phyloP scores from a whole-genome alignment of 2,329 filamentous ascomycete genomes.

The Clathrospora elynae region DNA sequence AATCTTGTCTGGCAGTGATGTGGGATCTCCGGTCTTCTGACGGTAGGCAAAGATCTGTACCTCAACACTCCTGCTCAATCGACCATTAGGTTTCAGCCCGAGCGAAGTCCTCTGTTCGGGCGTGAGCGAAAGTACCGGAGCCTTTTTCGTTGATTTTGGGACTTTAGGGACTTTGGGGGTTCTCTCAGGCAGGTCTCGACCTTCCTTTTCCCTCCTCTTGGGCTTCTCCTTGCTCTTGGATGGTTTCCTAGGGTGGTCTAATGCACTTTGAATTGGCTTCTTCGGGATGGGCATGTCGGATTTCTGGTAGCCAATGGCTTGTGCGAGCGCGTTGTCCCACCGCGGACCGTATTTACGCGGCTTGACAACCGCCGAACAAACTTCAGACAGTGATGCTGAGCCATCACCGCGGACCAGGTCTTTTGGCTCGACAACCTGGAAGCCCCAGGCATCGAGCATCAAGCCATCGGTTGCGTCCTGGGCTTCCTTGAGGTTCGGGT shows the following conservation, averaged over 20 bases:
- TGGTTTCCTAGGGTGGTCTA: conserved; percentile 3
- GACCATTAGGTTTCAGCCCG: conserved; percentile 32
- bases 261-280: not conserved
- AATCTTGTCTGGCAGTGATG: conserved; percentile 30
- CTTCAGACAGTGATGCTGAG: conserved; percentile 34
- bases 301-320: conserved; percentile 33
- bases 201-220: conserved; percentile 3
- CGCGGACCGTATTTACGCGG: conserved; percentile 23
- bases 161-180: not conserved
- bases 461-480: conserved; percentile 12
- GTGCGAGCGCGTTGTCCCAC: conserved; percentile 35
- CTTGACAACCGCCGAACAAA: conserved; percentile 26
- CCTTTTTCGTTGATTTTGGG: conserved; percentile 1
- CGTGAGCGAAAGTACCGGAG: conserved; percentile 24
- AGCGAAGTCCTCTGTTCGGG: conserved; percentile 31
- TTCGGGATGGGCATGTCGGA: conserved; percentile 11
- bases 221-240: conserved; percentile 9
- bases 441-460: conserved; percentile 40
- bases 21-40: conserved; percentile 24
- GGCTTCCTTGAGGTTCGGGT: conserved; percentile 34
- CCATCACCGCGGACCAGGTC: conserved; percentile 31
- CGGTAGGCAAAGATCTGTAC: conserved; percentile 38
- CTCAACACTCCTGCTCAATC: conserved; percentile 30
- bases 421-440: conserved; percentile 22
- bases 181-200: not conserved